A percentile compares a stretch with the other conserved stretches of the same genome.
These are phyloP conservation scores for Barbarea vulgaris DNA, from an alignment of 345 rosid genomes.

Conservation along the genomic window DNA sequence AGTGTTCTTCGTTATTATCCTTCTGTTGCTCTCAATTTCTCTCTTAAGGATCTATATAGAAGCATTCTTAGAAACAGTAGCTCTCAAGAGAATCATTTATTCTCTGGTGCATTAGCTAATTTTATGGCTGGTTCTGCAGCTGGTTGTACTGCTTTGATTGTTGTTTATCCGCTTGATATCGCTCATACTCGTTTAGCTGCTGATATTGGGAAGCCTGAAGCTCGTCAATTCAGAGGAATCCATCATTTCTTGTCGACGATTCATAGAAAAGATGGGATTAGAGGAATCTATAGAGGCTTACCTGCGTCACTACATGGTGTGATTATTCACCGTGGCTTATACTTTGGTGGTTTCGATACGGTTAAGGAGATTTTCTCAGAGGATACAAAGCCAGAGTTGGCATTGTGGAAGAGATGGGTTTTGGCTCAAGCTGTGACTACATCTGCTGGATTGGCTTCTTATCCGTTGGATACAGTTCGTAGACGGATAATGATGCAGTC, in stretches of 20 bases:
- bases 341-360: constrained; percentile 94
- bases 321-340: constrained; percentile 80
- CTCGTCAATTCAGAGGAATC: constrained; percentile 86
- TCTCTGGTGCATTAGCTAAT: constrained; percentile 81
- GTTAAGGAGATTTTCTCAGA: constrained; percentile 71
- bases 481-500: constrained; percentile 98
- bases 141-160: constrained; percentile 75
- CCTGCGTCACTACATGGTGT: constrained; percentile 93
- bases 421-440: constrained; percentile 92
- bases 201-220: constrained; percentile 72
- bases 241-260: constrained; percentile 80
- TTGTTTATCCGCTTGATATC: constrained; percentile 91
- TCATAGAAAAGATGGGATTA: constrained; percentile 67
- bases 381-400: constrained; percentile 57
- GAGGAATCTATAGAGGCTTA: constrained; percentile 87
- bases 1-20: constrained; percentile 93
- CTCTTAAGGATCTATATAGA: constrained; percentile 88
- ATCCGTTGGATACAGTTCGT: constrained; percentile 88
- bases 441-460: constrained; percentile 82
- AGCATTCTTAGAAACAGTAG: constrained; percentile 63
- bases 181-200: constrained; percentile 95
- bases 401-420: constrained; percentile 85
- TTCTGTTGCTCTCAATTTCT: constrained; percentile 96
- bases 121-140: constrained; percentile 91
- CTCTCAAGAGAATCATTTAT: constrained; percentile 48